Percentiles rank a stretch among this genome's conserved stretches.
These are phyloP conservation scores for Filobasidium floriforme DNA, from an alignment of 768 basidiomycete genomes.

Conservation along the genomic window DNA sequence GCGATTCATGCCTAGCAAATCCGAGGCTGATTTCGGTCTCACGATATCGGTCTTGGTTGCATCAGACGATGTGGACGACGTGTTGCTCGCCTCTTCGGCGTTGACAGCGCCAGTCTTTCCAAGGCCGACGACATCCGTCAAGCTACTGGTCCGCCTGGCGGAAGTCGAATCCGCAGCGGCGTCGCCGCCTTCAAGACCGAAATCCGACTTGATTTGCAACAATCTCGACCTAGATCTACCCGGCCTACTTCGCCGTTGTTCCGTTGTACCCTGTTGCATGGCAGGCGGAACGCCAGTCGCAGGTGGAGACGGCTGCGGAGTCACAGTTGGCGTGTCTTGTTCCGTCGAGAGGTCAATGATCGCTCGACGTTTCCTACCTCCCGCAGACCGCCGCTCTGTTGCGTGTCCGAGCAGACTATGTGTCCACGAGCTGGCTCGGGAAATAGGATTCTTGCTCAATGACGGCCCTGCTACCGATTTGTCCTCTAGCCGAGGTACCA, in stretches of 20 bases:
- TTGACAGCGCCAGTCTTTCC: neutral
- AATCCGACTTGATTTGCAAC: neutral
- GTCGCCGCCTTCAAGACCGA: neutral
- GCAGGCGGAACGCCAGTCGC: neutral
- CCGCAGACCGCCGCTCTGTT: neutral
- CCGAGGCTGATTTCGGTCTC: slow-evolving; percentile 38
- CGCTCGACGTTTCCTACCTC: neutral
- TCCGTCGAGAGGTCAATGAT: slow-evolving; percentile 4
- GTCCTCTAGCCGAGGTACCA: too few relatives aligned
- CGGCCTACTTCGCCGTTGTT: neutral
- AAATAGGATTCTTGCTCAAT: neutral
- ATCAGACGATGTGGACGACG: neutral
- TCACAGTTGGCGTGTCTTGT: neutral
- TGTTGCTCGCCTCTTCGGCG: slow-evolving; percentile 3
- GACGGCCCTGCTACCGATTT: too few relatives aligned
- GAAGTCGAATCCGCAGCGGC: neutral
- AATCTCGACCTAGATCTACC: neutral
- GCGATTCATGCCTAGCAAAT: slow-evolving; percentile 31
- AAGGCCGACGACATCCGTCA: neutral
- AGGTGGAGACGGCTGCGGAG: neutral
- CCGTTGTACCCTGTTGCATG: neutral
- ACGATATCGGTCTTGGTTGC: slow-evolving; percentile 10
- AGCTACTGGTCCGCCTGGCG: neutral
- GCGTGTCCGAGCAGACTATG: neutral
- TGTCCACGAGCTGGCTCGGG: neutral